These are phyloP conservation scores for Leonotis leonurus DNA, from an alignment of 257 asterid species.

Conservation along the genomic window DNA sequence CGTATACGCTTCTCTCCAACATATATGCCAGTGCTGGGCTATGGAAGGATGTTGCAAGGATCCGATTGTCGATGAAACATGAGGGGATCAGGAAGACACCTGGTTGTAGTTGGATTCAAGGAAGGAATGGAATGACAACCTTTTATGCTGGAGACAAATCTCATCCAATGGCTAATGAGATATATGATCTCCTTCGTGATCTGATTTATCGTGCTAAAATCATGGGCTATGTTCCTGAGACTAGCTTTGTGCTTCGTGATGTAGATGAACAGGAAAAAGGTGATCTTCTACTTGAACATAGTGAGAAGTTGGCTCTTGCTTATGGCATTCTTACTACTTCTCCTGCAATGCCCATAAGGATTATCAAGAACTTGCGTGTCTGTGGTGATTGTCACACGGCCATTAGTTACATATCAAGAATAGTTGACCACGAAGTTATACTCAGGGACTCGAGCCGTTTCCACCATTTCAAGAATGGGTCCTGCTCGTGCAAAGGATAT, in stretches of 20 bases:
- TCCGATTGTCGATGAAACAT: conserved; percentile 62
- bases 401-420: conserved; percentile 57
- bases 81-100: conserved; percentile 80
- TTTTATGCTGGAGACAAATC: conserved; percentile 78
- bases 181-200: conserved; percentile 50
- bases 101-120: conserved; percentile 97
- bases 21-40: conserved; percentile 71
- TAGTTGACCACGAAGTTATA: conserved; percentile 66
- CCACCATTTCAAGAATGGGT: conserved; percentile 82
- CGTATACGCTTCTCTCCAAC: conserved; percentile 77
- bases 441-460: conserved; percentile 87
- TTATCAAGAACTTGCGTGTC: conserved; percentile 80
- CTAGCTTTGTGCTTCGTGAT: conserved; percentile 81
- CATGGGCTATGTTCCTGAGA: conserved; percentile 84
- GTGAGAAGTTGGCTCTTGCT: conserved; percentile 91
- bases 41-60: conserved; percentile 84
- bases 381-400: conserved; percentile 90
- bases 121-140: conserved; percentile 57
- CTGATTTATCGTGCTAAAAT: conserved; percentile 50
- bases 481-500: conserved; percentile 85
- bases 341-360: conserved; percentile 77
- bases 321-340: conserved; percentile 76
- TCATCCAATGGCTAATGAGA: conserved; percentile 66
- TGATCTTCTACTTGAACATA: conserved; percentile 68
- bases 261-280: conserved; percentile 95